phyloP scores from a whole-genome alignment of 768 basidiomycete species.

The Macrocybe gigantea region DNA sequence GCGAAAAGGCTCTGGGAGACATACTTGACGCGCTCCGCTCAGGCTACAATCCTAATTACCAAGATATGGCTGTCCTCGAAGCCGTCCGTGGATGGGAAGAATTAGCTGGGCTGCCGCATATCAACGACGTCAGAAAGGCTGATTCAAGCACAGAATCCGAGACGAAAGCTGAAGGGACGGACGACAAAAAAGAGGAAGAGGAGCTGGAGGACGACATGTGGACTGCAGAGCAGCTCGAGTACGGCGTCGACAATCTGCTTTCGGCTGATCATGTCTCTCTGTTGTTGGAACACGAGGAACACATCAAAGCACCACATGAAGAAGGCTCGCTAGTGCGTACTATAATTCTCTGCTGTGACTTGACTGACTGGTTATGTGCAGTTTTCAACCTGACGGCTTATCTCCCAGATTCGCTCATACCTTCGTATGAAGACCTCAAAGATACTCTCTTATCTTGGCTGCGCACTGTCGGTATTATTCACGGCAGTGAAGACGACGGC shows the following conservation, averaged over 20 bases:
- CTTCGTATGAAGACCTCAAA: conserved; percentile 66
- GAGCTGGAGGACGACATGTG: conserved; percentile 55
- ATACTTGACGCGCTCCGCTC: conserved; percentile 77
- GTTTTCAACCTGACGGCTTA: conserved; percentile 80
- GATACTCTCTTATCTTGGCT: conserved; percentile 59
- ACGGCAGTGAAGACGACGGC: conserved; percentile 27
- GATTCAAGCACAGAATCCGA: conserved; percentile 23
- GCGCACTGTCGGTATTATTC: conserved; percentile 54
- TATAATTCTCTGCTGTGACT: neutral
- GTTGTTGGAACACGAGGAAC: conserved; percentile 72
- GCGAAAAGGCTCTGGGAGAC: conserved; percentile 72
- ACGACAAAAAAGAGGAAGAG: conserved; percentile 34
- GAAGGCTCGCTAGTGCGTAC: conserved; percentile 49
- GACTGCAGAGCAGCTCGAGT: conserved; percentile 53
- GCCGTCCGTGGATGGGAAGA: conserved; percentile 93
- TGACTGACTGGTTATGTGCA: conserved; percentile 22
- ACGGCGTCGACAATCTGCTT: conserved; percentile 50
- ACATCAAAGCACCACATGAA: conserved; percentile 40
- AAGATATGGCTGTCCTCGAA: conserved; percentile 98
- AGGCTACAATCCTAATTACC: conserved; percentile 97
- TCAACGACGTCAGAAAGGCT: conserved; percentile 54
- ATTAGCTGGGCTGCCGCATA: conserved; percentile 62
- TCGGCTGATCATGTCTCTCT: conserved; percentile 67
- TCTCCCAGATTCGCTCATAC: conserved; percentile 75
- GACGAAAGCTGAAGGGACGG: conserved; percentile 24